These are phyloP conservation scores for Leucogyrophana mollusca DNA, from an alignment of 768 basidiomycete species.

Conservation along the genomic window DNA sequence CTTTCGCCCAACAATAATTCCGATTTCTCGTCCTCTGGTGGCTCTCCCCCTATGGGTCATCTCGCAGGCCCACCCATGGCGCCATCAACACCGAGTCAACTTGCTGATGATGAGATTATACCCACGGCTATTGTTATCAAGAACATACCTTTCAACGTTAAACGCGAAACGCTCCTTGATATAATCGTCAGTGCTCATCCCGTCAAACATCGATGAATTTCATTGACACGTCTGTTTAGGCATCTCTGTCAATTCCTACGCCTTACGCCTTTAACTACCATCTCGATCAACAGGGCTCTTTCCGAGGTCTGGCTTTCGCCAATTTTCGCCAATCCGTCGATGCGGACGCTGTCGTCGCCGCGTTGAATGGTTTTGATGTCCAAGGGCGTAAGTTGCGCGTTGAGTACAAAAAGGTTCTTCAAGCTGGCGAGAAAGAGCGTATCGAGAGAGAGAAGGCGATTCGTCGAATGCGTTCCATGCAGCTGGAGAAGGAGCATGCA, in stretches of 20 bases:
- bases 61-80: conserved; percentile 44
- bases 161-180: conserved; percentile 92
- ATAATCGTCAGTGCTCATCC: conserved; percentile 74
- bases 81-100: conserved; percentile 50
- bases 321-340: conserved; percentile 92
- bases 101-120: conserved; percentile 86
- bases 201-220: conserved; percentile 6
- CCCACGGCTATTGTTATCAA: conserved; percentile 99
- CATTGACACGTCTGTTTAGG: conserved; percentile 41
- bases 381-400: conserved; percentile 97
- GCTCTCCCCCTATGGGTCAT: conserved; percentile 64
- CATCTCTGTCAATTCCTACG: conserved; percentile 89
- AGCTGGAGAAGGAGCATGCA: conserved; percentile 79
- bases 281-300: conserved; percentile 92
- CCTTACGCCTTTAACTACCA: conserved; percentile 99
- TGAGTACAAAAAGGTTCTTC: conserved; percentile 99
- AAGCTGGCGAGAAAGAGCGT: conserved; percentile 97
- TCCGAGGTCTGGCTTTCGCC: conserved; percentile 97
- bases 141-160: conserved; percentile 99
- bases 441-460: conserved; percentile 99
- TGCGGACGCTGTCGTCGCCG: conserved; percentile 93
- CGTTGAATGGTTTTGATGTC: conserved; percentile 94
- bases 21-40: conserved; percentile 85
- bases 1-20: conserved; percentile 86
- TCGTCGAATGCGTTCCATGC: conserved; percentile 96